These are phyloP conservation scores for Erysimum cheiri DNA, from an alignment of 441 rosid genomes.

Conservation along the genomic window DNA sequence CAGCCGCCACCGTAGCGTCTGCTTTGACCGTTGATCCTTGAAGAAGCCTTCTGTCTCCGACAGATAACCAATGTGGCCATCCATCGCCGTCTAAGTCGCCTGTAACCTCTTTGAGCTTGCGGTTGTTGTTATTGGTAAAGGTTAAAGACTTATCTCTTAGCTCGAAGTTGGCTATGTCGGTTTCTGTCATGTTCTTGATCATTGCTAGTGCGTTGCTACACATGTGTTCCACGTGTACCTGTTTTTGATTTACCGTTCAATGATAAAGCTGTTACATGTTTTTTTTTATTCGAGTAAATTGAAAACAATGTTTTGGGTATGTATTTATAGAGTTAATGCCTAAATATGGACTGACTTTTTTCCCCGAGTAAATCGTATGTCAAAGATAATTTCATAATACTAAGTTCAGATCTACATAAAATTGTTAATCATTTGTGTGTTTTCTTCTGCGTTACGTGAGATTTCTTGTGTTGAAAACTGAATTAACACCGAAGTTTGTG, in stretches of 20 bases:
- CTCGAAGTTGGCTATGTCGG: conserved; percentile 57
- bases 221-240: conserved; percentile 65
- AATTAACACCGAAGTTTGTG: too few relatives aligned
- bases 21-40: conserved; percentile 52
- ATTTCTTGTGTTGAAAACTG: too few relatives aligned
- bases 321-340: not conserved
- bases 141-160: conserved; percentile 20
- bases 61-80: conserved; percentile 81
- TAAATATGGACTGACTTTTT: not conserved
- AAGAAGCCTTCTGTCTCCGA: conserved; percentile 61
- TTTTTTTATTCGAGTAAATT: conserved; percentile 1
- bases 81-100: conserved; percentile 35
- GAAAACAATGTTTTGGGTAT: not conserved
- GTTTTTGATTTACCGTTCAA: conserved; percentile 7
- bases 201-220: conserved; percentile 88
- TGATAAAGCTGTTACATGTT: not conserved
- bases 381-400: not conserved
- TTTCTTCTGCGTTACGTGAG: too few relatives aligned
- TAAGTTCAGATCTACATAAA: too few relatives aligned
- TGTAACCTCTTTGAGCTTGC: conserved; percentile 54
- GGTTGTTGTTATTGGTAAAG: conserved; percentile 37
- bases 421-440: too few relatives aligned
- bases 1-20: conserved; percentile 72
- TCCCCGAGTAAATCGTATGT: not conserved
- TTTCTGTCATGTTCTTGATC: conserved; percentile 83